Evolutionary conservation across 2,329 filamentous ascomycete genomes (phyloP).

Genomic region (Fusarium longipes): DNA sequence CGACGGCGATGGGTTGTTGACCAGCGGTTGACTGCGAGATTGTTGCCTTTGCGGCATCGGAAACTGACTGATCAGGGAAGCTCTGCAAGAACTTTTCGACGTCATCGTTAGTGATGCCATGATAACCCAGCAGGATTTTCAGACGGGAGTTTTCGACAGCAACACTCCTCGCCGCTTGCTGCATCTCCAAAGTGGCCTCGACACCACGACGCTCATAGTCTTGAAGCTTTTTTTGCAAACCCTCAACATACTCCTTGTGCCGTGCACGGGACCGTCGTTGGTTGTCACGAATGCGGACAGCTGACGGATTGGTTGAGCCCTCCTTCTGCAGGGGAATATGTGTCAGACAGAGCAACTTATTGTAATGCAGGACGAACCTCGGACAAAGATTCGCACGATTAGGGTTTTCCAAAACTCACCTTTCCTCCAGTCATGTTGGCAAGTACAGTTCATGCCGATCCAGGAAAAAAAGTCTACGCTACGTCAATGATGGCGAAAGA

Average conservation of each 20-base stretch:
- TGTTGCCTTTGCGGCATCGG: conserved; percentile 45
- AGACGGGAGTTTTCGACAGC: conserved; percentile 61
- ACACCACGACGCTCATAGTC: conserved; percentile 62
- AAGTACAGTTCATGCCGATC: conserved; percentile 38
- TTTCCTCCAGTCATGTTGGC: conserved; percentile 46
- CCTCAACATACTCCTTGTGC: conserved; percentile 61
- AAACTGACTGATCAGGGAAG: conserved; percentile 50
- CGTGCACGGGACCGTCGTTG: conserved; percentile 65
- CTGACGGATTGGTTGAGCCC: conserved; percentile 49
- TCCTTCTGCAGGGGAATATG: conserved; percentile 42
- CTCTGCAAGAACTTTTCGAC: conserved; percentile 55
- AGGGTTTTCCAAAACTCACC: conserved; percentile 40
- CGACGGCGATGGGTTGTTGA: conserved; percentile 15
- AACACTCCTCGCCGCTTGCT: conserved; percentile 62
- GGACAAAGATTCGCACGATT: conserved; percentile 15
- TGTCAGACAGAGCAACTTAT: conserved; percentile 35
- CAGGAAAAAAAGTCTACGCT: conserved; percentile 36
- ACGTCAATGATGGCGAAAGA: conserved; percentile 38
- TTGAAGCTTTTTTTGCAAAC: conserved; percentile 59
- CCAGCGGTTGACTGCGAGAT: conserved; percentile 32
- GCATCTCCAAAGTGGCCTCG: conserved; percentile 64
- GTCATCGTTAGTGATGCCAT: conserved; percentile 54
- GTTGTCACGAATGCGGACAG: conserved; percentile 60
- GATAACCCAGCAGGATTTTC: conserved; percentile 55
- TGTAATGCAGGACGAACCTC: conserved; percentile 14